A percentile compares a stretch with the other conserved stretches of the same genome.
These are phyloP conservation scores for Coccomyxa subellipsoidea DNA, from an alignment of 163 green algal genomes.

Conservation along the genomic window DNA sequence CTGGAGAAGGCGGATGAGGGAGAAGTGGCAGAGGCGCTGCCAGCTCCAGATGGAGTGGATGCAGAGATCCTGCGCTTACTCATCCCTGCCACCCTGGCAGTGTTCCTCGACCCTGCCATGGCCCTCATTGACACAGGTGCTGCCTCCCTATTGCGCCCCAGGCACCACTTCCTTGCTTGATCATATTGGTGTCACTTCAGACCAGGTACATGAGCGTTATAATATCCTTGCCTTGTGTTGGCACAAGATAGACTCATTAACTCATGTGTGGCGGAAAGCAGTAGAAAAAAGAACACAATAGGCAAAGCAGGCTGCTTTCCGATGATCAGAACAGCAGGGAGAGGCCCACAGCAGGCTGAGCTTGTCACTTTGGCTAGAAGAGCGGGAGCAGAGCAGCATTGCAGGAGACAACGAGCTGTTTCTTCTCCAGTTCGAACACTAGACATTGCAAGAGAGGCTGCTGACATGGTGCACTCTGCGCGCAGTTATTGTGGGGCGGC, in stretches of 20 bases:
- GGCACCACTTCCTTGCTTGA: not conserved
- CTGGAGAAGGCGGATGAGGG: not conserved
- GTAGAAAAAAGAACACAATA: too few species aligned
- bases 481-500: conserved; percentile 46
- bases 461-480: not conserved
- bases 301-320: too few species aligned
- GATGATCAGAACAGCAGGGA: too few species aligned
- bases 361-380: too few species aligned
- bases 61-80: conserved; percentile 18
- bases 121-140: conserved; percentile 26
- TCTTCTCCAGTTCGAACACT: too few species aligned
- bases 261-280: too few species aligned
- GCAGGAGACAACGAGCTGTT: not conserved
- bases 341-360: too few species aligned
- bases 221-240: too few species aligned
- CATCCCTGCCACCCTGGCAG: conserved; percentile 19
- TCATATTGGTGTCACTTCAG: not conserved
- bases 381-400: not conserved
- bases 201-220: too few species aligned
- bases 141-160: not conserved
- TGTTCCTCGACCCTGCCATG: conserved; percentile 34
- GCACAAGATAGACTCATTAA: too few species aligned
- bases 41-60: not conserved
- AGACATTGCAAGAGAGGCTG: too few species aligned
- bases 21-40: not conserved